Evolutionary conservation across 2,329 filamentous ascomycete species (phyloP), one percentile per base, ranked within the genome.

Genomic region (Monosporascus sp.): DNA sequence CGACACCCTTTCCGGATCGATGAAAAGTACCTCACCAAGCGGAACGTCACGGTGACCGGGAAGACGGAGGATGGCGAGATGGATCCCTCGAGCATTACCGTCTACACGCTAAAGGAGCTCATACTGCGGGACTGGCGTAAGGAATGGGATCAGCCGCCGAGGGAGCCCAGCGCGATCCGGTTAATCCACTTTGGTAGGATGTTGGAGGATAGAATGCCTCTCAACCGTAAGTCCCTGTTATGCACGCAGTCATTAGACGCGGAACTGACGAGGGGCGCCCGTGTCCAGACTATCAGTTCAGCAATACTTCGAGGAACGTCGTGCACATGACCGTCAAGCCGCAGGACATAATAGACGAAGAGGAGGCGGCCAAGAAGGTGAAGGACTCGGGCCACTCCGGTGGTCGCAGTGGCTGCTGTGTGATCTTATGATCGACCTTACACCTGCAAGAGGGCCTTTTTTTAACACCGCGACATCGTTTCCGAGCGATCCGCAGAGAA

Each of bases 91-190:
- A 89, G 87, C 66, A 90, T 97, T 72, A 96, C 89, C 60, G 87
- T 96, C 49, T 96, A 97, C 68, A 96, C 90, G 3, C 75, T 97
- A 59, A 97, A 97, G 72, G 91, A 97, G 73, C 75, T 97, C 65
- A 96, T 97, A 67, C 82, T 94, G 75, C 81, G 90, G 63, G 92
- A 97, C 69, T 97, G 93, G 93, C 81, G 90, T 61, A 86, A 85
- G 63, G 90, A 97, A 67, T 97, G 93, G 93, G 92, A 96, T 64
- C 75, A 85, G 17, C 86, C 89, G 65, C 93, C 93, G 1, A 84
- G 88, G 25, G 94, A 89, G 65, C 92, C 93, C 11, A 93, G 86
- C 65, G 89, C 87, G 56, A 97, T 97, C 75, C 81, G 93, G 49
- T 73, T 97, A 63, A 97, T 97, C 65, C 89, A 90, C 58, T 94